These are phyloP conservation scores for Arxiozyma telluris DNA, from an alignment of 1,139 yeast species.

Conservation along the genomic window DNA sequence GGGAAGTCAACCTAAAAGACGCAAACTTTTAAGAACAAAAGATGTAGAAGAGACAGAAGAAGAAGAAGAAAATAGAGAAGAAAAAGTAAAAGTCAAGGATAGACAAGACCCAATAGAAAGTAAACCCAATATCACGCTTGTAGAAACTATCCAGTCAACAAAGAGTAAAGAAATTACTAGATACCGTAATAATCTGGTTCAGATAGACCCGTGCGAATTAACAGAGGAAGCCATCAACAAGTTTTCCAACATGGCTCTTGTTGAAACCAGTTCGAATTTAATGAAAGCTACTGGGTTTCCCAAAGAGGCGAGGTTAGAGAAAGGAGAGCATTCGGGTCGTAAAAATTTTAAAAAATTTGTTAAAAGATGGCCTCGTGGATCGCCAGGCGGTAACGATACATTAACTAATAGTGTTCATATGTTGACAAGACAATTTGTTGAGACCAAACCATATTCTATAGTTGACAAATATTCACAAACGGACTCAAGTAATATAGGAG, in stretches of 20 bases:
- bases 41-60: not conserved
- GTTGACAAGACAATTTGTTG: constrained; percentile 24
- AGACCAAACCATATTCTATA: constrained; percentile 10
- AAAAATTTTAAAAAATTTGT: constrained; percentile 33
- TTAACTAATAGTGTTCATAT: constrained; percentile 15
- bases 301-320: not conserved
- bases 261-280: constrained; percentile 18
- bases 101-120: not conserved
- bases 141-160: constrained; percentile 29
- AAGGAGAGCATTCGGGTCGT: constrained; percentile 25
- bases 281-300: not conserved
- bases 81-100: not conserved
- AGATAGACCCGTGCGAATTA: constrained; percentile 23
- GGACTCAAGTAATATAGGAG: constrained; percentile 1
- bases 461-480: not conserved
- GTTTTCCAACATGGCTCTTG: constrained; percentile 28
- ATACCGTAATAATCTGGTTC: constrained; percentile 17
- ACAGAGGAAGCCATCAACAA: constrained; percentile 28
- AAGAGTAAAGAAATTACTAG: constrained; percentile 28
- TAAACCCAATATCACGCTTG: constrained; percentile 9
- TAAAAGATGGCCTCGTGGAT: constrained; percentile 24
- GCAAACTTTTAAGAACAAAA: not conserved
- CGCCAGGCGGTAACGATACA: constrained; percentile 2
- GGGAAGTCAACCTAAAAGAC: not conserved
- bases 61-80: not conserved